phyloP scores from a whole-genome alignment of 2,329 filamentous ascomycete species.

The Fusarium buxicola region DNA sequence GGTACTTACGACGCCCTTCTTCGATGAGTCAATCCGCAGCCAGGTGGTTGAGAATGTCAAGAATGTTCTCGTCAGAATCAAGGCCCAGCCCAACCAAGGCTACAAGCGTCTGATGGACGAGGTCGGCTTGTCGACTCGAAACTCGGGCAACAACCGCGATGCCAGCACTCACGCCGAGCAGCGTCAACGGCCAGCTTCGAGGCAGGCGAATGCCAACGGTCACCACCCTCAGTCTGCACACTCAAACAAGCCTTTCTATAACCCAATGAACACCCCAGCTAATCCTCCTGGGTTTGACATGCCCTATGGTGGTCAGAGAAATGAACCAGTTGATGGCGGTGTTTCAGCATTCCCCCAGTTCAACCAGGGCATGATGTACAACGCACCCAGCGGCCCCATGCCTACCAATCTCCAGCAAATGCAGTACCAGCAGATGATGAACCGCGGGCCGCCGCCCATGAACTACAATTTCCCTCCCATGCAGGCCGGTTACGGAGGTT shows the following conservation, averaged over 20 bases:
- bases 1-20: slow-evolving; percentile 96
- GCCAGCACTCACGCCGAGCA: slow-evolving; percentile 60
- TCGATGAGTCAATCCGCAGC: slow-evolving; percentile 88
- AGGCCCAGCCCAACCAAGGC: slow-evolving; percentile 92
- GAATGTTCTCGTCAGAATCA: slow-evolving; percentile 87
- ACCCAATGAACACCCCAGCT: slow-evolving; percentile 58
- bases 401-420: slow-evolving; percentile 63
- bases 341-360: slow-evolving; percentile 64
- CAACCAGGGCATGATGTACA: slow-evolving; percentile 65
- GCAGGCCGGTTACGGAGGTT: slow-evolving; percentile 67
- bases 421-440: slow-evolving; percentile 71
- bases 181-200: slow-evolving; percentile 66
- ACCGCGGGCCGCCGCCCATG: slow-evolving; percentile 64
- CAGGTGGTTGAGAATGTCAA: slow-evolving; percentile 95
- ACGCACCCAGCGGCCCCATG: slow-evolving; percentile 58
- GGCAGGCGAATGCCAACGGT: slow-evolving; percentile 62
- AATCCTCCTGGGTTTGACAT: slow-evolving; percentile 62
- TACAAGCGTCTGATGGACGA: slow-evolving; percentile 99
- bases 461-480: slow-evolving; percentile 68
- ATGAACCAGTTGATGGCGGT: slow-evolving; percentile 63
- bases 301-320: slow-evolving; percentile 63
- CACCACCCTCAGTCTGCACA: slow-evolving; percentile 56
- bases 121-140: slow-evolving; percentile 84
- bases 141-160: slow-evolving; percentile 57
- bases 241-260: slow-evolving; percentile 65